Percentiles rank a stretch among this genome's conserved stretches.
phyloP scores from a whole-genome alignment of 73 alveolate genomes.

The Vitrella brassicaformis region DNA sequence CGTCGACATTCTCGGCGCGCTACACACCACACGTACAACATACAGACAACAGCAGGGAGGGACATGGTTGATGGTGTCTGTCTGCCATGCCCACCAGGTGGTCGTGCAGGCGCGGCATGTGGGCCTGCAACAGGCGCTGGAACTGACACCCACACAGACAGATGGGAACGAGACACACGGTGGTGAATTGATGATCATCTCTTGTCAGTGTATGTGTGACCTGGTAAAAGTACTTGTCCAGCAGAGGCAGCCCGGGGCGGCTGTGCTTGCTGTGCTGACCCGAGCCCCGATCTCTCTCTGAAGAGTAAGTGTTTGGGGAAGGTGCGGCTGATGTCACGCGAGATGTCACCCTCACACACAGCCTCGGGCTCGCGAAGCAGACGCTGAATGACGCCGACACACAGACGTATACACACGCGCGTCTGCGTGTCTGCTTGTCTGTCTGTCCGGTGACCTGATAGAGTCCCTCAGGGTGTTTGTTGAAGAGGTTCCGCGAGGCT shows the following conservation, averaged over 20 bases:
- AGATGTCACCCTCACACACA: no score
- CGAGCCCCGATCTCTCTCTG: no score
- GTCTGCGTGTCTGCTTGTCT: no score
- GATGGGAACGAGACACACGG: conserved; percentile 69
- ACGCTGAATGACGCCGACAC: no score
- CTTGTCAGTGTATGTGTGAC: no score
- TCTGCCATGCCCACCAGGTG: conserved; percentile 65
- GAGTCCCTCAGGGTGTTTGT: conserved; percentile 53
- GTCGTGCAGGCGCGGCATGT: conserved; percentile 58
- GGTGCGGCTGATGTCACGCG: no score
- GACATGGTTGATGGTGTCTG: conserved; percentile 62
- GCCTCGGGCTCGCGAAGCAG: no score
- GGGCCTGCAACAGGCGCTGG: conserved; percentile 50
- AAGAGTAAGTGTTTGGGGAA: no score
- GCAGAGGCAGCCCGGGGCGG: conserved; percentile 67
- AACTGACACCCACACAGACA: conserved; percentile 77
- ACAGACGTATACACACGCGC: no score
- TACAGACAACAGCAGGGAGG: conserved; percentile 57
- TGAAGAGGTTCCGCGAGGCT: conserved; percentile 63
- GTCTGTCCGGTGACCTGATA: conserved; percentile 47
- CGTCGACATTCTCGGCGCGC: conserved; percentile 68
- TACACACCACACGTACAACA: conserved; percentile 61
- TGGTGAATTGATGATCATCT: no score
- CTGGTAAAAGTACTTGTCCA: conserved; percentile 62
- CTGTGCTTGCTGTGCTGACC: no score